Percentiles rank a stretch among this genome's conserved stretches.
Evolutionary conservation across 345 rosid genomes (phyloP).

Genomic region (Eucalyptus regnans): DNA sequence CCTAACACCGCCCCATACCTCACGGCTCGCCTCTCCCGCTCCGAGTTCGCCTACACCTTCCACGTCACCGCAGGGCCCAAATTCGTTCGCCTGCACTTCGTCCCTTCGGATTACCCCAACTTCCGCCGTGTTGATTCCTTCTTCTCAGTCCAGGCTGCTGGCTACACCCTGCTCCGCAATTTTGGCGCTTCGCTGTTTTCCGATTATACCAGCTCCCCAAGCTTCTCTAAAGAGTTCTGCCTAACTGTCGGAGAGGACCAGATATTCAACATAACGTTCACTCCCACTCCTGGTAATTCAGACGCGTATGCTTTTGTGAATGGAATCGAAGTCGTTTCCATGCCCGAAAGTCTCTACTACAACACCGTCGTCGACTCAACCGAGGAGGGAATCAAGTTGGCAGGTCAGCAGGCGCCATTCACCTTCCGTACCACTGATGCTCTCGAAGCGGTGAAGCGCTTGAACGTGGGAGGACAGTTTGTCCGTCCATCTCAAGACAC

Average conservation of each 20-base stretch:
- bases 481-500: background rate
- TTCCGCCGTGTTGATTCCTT: background rate
- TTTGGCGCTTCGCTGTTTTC: conserved; percentile 5
- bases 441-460: background rate
- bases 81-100: conserved; percentile 17
- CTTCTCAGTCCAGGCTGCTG: conserved; percentile 5
- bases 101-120: background rate
- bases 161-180: conserved; percentile 2
- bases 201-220: background rate
- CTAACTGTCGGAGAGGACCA: background rate
- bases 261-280: conserved; percentile 14
- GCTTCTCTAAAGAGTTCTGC: background rate
- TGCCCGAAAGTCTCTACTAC: conserved; percentile 14
- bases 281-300: background rate
- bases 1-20: background rate
- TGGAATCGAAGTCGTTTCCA: conserved; percentile 23
- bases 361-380: background rate
- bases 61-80: conserved; percentile 12
- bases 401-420: rapidly evolving
- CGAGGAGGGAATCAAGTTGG: background rate
- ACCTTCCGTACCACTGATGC: rapidly evolving
- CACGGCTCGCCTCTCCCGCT: conserved; percentile 4
- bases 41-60: conserved; percentile 13
- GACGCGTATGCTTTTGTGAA: conserved; percentile 17
- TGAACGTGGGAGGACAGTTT: conserved; percentile 13